phyloP scores from a whole-genome alignment of 2,329 filamentous ascomycete species.

The Nothopassalora personata region DNA sequence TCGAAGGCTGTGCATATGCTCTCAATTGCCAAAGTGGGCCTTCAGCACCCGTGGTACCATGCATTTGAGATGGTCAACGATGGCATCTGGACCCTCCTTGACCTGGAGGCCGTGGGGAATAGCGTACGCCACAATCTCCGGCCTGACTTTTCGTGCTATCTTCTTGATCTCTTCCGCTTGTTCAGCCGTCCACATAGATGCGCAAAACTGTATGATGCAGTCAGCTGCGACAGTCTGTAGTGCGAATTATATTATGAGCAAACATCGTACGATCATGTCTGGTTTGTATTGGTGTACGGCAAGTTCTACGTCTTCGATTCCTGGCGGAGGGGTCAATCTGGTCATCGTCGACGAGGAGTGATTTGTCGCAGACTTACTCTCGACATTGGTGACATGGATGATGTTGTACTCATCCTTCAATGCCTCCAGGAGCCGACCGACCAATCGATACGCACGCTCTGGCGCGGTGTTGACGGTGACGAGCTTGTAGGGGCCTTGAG shows the following conservation, averaged over 20 bases:
- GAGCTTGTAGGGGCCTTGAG: constrained; percentile 54
- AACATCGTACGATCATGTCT: constrained; percentile 30
- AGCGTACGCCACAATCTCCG: constrained; percentile 48
- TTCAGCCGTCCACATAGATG: constrained; percentile 54
- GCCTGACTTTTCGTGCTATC: constrained; percentile 43
- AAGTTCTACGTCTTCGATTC: constrained; percentile 41
- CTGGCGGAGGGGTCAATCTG: background rate
- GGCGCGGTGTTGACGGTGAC: constrained; percentile 65
- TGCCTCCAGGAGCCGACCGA: constrained; percentile 56
- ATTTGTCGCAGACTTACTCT: constrained; percentile 42
- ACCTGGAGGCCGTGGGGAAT: constrained; percentile 53
- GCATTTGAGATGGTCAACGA: constrained; percentile 48
- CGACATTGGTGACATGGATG: constrained; percentile 56
- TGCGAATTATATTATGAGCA: background rate
- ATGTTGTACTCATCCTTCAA: constrained; percentile 61
- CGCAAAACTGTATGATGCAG: constrained; percentile 49
- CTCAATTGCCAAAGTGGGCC: constrained; percentile 8
- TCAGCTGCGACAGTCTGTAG: background rate
- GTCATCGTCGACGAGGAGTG: background rate
- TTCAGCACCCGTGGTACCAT: constrained; percentile 13
- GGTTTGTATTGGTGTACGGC: constrained; percentile 51
- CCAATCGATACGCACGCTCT: constrained; percentile 57
- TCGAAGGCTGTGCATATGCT: too few species aligned
- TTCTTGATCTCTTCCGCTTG: constrained; percentile 43
- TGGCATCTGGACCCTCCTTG: constrained; percentile 49